Evolutionary conservation across 164 flowering plant genomes (phyloP).

Genomic region (Annona cherimola): DNA sequence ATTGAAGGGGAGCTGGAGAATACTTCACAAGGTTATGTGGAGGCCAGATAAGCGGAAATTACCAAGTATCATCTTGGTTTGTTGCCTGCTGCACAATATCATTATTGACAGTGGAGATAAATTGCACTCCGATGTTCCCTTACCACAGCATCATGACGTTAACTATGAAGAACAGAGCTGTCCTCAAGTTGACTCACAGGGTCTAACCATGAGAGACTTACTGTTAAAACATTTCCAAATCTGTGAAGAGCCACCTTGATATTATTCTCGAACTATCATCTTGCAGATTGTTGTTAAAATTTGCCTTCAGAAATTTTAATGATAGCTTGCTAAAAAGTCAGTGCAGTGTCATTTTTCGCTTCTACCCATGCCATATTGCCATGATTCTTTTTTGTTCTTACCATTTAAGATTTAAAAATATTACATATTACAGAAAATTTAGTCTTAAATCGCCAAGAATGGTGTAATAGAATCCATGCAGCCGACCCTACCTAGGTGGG

Average conservation of each 20-base stretch:
- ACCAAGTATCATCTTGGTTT: conserved; percentile 83
- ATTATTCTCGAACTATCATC: too few relatives aligned
- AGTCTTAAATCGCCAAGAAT: too few relatives aligned
- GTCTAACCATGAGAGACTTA: conserved; percentile 40
- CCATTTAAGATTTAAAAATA: too few relatives aligned
- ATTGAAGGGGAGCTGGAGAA: conserved; percentile 88
- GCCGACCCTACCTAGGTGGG: too few relatives aligned
- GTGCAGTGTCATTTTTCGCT: too few relatives aligned
- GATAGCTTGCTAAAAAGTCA: too few relatives aligned
- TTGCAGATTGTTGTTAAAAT: too few relatives aligned
- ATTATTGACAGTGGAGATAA: conserved; percentile 66
- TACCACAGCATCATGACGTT: conserved; percentile 68
- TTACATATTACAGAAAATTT: too few relatives aligned
- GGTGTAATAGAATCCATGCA: too few relatives aligned
- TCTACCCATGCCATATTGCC: too few relatives aligned
- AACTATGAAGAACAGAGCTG: conserved; percentile 56
- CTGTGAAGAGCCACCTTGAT: background rate
- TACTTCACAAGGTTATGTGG: conserved; percentile 95
- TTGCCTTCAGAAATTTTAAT: too few relatives aligned
- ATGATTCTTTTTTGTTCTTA: too few relatives aligned
- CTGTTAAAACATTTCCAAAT: conserved; percentile 29
- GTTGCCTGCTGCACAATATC: conserved; percentile 92
- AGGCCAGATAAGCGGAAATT: conserved; percentile 85
- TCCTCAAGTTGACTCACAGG: conserved; percentile 45
- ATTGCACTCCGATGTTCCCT: conserved; percentile 45